Percentiles rank a stretch among this genome's conserved stretches.
phyloP scores from a whole-genome alignment of 2,329 filamentous ascomycete species.

The Cercospora zeina region DNA sequence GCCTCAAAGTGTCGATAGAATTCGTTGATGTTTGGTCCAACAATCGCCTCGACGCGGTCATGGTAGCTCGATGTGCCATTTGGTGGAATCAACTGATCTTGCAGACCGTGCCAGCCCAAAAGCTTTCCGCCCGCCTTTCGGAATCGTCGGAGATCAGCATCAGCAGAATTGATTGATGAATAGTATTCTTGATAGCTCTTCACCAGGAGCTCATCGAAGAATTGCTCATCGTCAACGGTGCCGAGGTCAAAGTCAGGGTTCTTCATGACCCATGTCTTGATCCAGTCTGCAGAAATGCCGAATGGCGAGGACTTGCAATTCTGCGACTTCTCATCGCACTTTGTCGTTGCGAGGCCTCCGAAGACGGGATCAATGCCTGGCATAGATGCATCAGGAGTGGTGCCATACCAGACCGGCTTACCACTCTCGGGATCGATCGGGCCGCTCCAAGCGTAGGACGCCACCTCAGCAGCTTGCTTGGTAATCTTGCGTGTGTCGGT shows the following conservation, averaged over 20 bases:
- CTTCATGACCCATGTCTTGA: constrained; percentile 39
- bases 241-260: constrained; percentile 31
- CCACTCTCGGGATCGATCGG: constrained; percentile 26
- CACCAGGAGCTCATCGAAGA: constrained; percentile 23
- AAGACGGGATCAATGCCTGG: constrained; percentile 27
- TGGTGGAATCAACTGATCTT: constrained; percentile 42
- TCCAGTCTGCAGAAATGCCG: constrained; percentile 40
- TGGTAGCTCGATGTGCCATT: constrained; percentile 43
- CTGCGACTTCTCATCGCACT: constrained; percentile 29
- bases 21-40: constrained; percentile 29
- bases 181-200: constrained; percentile 33
- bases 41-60: constrained; percentile 30
- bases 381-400: constrained; percentile 26
- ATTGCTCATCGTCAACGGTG: constrained; percentile 25
- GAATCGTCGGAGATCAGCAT: constrained; percentile 43
- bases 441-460: constrained; percentile 40
- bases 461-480: constrained; percentile 37
- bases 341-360: constrained; percentile 36
- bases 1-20: constrained; percentile 43
- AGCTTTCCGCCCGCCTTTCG: constrained; percentile 43
- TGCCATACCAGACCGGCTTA: constrained; percentile 38
- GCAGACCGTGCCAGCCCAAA: constrained; percentile 45
- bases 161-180: constrained; percentile 41
- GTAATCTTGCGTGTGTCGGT: constrained; percentile 34
- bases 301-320: constrained; percentile 37